Evolutionary conservation across 176 grass and related monocot genomes (phyloP), one percentile per base, ranked within the genome.

Genomic region (Lolium perenne): DNA sequence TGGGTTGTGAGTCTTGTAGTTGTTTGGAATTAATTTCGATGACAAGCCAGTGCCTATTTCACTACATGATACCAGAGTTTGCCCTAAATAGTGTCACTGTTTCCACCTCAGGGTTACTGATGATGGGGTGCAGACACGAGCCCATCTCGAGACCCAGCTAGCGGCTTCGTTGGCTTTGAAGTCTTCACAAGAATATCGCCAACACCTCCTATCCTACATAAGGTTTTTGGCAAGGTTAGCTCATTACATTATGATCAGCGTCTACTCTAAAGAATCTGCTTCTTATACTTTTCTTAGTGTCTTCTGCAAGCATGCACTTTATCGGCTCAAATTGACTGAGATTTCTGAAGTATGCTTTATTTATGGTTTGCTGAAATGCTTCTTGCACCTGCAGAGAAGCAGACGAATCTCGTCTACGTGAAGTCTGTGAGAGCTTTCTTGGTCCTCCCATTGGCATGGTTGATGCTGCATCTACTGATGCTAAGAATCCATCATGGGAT

Each of bases 381-480:
- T 74, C n/a, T 5, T 59, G 10, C 50, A 71, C 58, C 26, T 26
- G 35, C 88, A 98, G 96, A 88, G 96, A 98, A 90, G 86, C 93
- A 50, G 96, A 98, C 83, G 96, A 95, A 77, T 92, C 90, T 17
- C 90, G 93, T 62, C 77, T 98, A 9, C 92, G 92, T 41, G 96
- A 98, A 84, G 78, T 98, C 51, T 98, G 96, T 18, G 93, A 94
- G 71, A 91, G 90, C 87, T 98, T 98, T 89, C 91, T 98, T 85
- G 96, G 93, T 50, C 93, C 93, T 82, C 91, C 93, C 0, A 50
- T 87, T 61, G 89, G 83, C 70, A 93, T 89, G 88, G 81, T 91
- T 76, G 84, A 81, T 72, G 72, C 22, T 75, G 59, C 77, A 23
- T 73, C 83, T 73, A 25, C 85, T 6, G 86, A 92, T 86, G 11